Evolutionary conservation across 257 asterid genomes (phyloP).

Genomic region (Solanum paucissectum): DNA sequence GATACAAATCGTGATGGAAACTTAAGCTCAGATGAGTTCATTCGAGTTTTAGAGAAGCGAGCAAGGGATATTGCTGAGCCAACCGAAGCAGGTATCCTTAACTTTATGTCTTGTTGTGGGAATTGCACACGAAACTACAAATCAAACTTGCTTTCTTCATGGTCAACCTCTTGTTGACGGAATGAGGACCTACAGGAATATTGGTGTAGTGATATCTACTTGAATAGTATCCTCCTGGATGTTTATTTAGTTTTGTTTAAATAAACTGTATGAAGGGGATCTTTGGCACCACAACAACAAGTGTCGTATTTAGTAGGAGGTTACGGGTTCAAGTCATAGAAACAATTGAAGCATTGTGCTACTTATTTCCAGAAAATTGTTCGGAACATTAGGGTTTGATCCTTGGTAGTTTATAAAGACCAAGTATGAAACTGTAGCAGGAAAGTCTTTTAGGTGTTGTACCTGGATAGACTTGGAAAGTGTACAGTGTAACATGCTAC

Average conservation of each 20-base stretch:
- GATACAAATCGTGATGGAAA: conserved; percentile 63
- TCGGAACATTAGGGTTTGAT: neutral
- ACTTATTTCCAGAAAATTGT: neutral
- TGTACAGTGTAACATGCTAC: neutral
- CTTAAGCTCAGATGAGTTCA: conserved; percentile 59
- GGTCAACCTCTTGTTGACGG: conserved; percentile 3
- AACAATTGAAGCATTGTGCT: neutral
- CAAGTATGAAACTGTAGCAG: neutral
- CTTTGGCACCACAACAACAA: neutral
- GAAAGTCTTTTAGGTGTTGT: neutral
- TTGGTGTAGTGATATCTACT: neutral
- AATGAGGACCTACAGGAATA: neutral
- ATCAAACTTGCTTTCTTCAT: conserved; percentile 30
- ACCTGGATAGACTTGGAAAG: neutral
- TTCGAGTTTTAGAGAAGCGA: conserved; percentile 66
- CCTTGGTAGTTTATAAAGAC: neutral
- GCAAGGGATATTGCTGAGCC: conserved; percentile 68
- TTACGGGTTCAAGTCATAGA: neutral
- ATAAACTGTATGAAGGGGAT: neutral
- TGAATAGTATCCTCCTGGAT: neutral
- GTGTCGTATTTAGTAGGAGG: neutral
- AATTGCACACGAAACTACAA: conserved; percentile 29
- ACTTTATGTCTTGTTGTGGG: conserved; percentile 55
- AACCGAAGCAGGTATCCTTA: conserved; percentile 60
- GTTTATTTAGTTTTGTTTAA: neutral